Base-by-base conservation (phyloP, 306 rosid species). In the Dalbergia oliveri region DNA sequence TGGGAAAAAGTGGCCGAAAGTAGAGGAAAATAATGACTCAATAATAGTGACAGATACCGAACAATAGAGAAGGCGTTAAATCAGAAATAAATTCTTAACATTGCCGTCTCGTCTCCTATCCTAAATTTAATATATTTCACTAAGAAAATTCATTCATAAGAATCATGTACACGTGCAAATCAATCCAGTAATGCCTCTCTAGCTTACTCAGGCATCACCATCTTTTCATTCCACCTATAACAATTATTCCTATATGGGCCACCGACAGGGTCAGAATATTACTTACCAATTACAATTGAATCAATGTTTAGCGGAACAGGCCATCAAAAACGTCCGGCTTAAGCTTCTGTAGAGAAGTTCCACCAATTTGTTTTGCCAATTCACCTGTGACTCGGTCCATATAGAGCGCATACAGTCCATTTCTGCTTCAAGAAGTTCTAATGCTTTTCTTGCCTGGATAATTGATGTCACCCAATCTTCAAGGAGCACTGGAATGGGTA, bases 401-500 rank as follows among this genome's bases (percentile, higher is more conserved):
- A 80, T 93, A 91, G 69, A 90, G 89, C 26, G 75, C 75, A 77
- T 91, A 91, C 4, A 95, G 85, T 73, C 99, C 97, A 68, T 91
- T 95, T 84, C 99, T 90, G 91, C 86, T 93, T 95, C 98, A 87
- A 93, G 60, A 44, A 93, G 90, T 77, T 90, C 89, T 51, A 95
- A 67, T 49, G 90, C 91, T 84, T 91, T 91, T 71, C 87, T 84
- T 72, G 96, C 87, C 18, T 91, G 93, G 72, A 89, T 79, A 84
- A 91, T 79, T 77, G 94, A 91, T 61, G 84, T 72, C 82, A 95
- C 86, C 97, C 98, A 90, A 81, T 93, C 97, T 87, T 91, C 94
- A 61, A 91, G 86, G 47, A 93, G 91, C 85, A 54, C 98, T 94
- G 88, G 78, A 77, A 83, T 49, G 94, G 88, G 88, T 79, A 79